Conservation (phyloP, 805 yeast genomes). For the Hanseniaspora mollemarum region DNA sequence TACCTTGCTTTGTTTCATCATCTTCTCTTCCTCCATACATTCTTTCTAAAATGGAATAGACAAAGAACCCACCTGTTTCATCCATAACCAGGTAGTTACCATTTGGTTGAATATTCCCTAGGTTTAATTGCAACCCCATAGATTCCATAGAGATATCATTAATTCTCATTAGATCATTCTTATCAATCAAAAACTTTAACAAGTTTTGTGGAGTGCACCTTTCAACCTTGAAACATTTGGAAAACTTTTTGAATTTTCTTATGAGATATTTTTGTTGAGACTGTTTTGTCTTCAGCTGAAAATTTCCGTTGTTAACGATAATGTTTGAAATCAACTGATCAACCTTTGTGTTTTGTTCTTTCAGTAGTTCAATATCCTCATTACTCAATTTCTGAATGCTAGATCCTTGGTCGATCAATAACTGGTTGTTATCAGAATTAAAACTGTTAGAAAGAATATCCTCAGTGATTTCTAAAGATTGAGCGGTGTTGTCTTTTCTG, state of each 20-base stretch:
- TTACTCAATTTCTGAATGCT: slow-evolving; percentile 59
- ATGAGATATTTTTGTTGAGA: slow-evolving; percentile 87
- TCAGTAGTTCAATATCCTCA: slow-evolving; percentile 77
- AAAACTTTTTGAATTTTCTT: slow-evolving; percentile 84
- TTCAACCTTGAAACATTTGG: slow-evolving; percentile 74
- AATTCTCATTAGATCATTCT: slow-evolving; percentile 55
- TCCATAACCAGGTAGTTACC: slow-evolving; percentile 82
- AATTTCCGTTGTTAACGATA: slow-evolving; percentile 72
- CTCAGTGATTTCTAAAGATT: slow-evolving; percentile 19
- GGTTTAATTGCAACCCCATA: slow-evolving; percentile 61
- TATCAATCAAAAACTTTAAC: slow-evolving; percentile 62
- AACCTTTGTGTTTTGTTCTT: slow-evolving; percentile 58
- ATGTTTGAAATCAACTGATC: slow-evolving; percentile 70
- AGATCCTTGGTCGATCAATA: slow-evolving; percentile 57
- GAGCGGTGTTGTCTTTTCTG: slow-evolving; percentile 13
- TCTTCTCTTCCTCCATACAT: slow-evolving; percentile 44
- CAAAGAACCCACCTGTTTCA: slow-evolving; percentile 87
- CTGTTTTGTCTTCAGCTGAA: slow-evolving; percentile 75
- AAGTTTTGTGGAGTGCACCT: slow-evolving; percentile 60
- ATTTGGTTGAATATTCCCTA: slow-evolving; percentile 77
- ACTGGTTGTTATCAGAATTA: slow-evolving; percentile 36
- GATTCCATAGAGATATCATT: slow-evolving; percentile 79
- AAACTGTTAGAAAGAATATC: slow-evolving; percentile 34
- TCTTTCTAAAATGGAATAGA: slow-evolving; percentile 77
- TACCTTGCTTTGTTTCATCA: slow-evolving; percentile 34